Evolutionary conservation across 2,329 filamentous ascomycete genomes (phyloP).

Genomic region (Myriosclerotinia duriaeana): DNA sequence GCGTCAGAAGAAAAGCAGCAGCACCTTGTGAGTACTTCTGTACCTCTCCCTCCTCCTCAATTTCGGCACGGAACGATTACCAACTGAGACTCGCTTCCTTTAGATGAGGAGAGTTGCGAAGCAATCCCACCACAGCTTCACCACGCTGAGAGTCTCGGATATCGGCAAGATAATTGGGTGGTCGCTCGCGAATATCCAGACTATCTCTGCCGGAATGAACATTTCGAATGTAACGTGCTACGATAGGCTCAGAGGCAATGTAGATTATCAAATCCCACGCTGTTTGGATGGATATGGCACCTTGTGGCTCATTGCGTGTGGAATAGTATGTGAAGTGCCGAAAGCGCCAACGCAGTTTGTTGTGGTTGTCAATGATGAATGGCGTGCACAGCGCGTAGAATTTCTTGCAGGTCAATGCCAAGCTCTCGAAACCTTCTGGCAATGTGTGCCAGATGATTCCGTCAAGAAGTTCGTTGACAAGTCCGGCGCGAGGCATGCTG

Average conservation of each 20-base stretch:
- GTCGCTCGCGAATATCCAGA: neutral
- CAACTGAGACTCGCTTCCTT: neutral
- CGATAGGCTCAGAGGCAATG: neutral
- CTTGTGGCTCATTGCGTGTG: neutral
- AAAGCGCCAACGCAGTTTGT: neutral
- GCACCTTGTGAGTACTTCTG: neutral
- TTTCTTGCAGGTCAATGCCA: neutral
- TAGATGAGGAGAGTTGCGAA: neutral
- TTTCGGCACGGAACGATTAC: neutral
- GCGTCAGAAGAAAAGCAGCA: conserved; percentile 1
- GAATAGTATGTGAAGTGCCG: neutral
- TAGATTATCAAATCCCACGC: neutral
- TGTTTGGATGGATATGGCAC: neutral
- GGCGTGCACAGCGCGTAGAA: neutral
- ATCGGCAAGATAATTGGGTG: neutral
- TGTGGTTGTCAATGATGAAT: neutral
- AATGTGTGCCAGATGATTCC: neutral
- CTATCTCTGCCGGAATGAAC: neutral
- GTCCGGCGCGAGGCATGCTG: neutral
- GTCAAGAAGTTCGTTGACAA: neutral
- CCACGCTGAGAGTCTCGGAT: neutral
- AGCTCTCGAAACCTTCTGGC: neutral
- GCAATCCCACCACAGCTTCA: neutral
- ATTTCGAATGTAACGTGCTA: neutral
- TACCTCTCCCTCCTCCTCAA: neutral